These are phyloP conservation scores for Glaciozyma antarctica DNA, from an alignment of 768 basidiomycete species.

Conservation along the genomic window DNA sequence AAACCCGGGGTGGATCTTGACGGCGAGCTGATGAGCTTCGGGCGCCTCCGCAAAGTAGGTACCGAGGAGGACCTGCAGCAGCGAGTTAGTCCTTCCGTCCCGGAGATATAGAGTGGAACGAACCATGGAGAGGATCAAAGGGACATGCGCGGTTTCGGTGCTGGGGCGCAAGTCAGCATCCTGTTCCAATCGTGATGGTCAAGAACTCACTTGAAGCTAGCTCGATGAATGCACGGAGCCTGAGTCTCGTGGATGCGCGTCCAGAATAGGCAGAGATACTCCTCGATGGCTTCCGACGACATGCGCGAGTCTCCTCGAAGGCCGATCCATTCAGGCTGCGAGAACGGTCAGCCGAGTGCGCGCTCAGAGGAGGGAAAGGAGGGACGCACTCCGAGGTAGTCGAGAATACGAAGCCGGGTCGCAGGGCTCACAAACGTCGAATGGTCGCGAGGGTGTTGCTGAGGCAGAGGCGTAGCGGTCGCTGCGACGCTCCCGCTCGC, in stretches of 20 bases:
- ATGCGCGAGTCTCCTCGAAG: slow-evolving; percentile 19
- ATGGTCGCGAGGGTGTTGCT: slow-evolving; percentile 19
- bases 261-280: slow-evolving; percentile 27
- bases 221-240: slow-evolving; percentile 24
- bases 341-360: background rate
- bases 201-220: slow-evolving; percentile 13
- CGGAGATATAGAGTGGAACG: background rate
- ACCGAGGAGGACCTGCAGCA: slow-evolving; percentile 26
- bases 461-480: background rate
- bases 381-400: slow-evolving; percentile 26
- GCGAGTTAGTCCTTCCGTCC: background rate
- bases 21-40: slow-evolving; percentile 28
- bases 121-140: slow-evolving; percentile 26
- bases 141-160: slow-evolving; percentile 13
- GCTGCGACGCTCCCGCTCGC: no score
- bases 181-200: background rate
- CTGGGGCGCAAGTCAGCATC: background rate
- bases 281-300: slow-evolving; percentile 12
- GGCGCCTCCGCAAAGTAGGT: slow-evolving; percentile 24
- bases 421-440: slow-evolving; percentile 18
- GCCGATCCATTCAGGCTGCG: slow-evolving; percentile 20
- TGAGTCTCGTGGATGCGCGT: slow-evolving; percentile 29
- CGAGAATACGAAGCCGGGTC: slow-evolving; percentile 17
- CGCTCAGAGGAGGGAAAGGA: background rate
- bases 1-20: slow-evolving; percentile 29